Evolutionary conservation across 139 green algal genomes (phyloP).

Genomic region (Chlamydomonas incerta): DNA sequence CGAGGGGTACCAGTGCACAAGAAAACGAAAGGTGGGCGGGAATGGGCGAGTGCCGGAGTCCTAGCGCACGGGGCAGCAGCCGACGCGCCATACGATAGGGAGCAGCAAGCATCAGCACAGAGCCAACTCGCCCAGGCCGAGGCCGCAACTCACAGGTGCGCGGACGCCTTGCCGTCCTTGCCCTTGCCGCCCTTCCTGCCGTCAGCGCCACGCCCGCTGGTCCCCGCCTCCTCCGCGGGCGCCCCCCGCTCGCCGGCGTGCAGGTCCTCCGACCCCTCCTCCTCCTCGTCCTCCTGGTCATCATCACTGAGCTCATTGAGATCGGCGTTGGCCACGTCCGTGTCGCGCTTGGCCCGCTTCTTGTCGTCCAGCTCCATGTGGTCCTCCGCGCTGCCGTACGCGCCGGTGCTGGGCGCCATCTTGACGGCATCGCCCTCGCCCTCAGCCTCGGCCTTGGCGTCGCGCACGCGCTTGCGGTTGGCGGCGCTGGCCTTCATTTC

Average conservation of each 20-base stretch:
- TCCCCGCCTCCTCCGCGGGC: background rate
- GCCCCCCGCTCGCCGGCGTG: conserved; percentile 8
- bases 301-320: conserved; percentile 2
- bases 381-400: conserved; percentile 36
- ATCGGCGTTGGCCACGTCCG: conserved; percentile 41
- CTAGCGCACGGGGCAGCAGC: too few relatives aligned
- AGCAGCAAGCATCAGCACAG: too few relatives aligned
- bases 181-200: conserved; percentile 11
- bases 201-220: background rate
- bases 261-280: background rate
- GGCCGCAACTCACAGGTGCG: background rate
- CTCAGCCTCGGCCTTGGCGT: conserved; percentile 39
- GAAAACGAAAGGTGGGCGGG: background rate
- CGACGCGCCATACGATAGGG: too few relatives aligned
- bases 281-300: background rate
- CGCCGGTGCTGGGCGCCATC: background rate
- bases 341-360: conserved; percentile 27
- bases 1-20: conserved; percentile 8
- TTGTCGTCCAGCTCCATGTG: background rate
- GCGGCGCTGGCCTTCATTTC: background rate
- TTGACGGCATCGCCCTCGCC: conserved; percentile 39
- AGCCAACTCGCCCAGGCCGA: too few relatives aligned
- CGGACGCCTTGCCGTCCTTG: background rate
- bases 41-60: too few relatives aligned
- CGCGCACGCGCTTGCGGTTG: conserved; percentile 2